These are phyloP conservation scores for Allantophomopsis lycopodina DNA, from an alignment of 2,329 filamentous ascomycete genomes.

Conservation along the genomic window DNA sequence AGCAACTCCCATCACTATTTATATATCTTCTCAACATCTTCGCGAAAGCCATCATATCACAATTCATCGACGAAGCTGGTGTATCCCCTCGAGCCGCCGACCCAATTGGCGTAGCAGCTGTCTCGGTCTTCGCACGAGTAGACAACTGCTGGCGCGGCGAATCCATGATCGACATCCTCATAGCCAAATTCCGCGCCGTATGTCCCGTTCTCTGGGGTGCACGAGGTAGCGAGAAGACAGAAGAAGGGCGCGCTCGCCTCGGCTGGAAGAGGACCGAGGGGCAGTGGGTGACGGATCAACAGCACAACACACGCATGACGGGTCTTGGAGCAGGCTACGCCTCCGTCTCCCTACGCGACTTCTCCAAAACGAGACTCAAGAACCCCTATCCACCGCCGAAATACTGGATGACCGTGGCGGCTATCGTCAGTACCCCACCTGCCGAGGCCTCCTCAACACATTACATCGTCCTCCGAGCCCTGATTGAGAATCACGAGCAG, in stretches of 20 bases:
- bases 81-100: slow-evolving; percentile 55
- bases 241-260: slow-evolving; percentile 49
- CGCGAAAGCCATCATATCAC: slow-evolving; percentile 57
- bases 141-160: slow-evolving; percentile 53
- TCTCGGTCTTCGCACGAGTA: slow-evolving; percentile 58
- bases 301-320: slow-evolving; percentile 72
- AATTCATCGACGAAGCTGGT: slow-evolving; percentile 54
- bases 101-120: slow-evolving; percentile 64
- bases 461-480: slow-evolving; percentile 52
- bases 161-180: slow-evolving; percentile 68
- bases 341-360: slow-evolving; percentile 70
- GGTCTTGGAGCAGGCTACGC: slow-evolving; percentile 78
- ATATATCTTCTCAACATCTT: slow-evolving; percentile 69
- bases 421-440: slow-evolving; percentile 62
- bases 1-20: slow-evolving; percentile 47
- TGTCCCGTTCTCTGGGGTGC: slow-evolving; percentile 83
- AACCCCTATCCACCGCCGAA: slow-evolving; percentile 68
- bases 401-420: slow-evolving; percentile 71
- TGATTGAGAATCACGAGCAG: slow-evolving; percentile 60
- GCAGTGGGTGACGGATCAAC: slow-evolving; percentile 49
- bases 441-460: slow-evolving; percentile 60
- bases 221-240: slow-evolving; percentile 60
- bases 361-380: slow-evolving; percentile 47
- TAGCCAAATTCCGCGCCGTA: slow-evolving; percentile 69
- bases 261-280: slow-evolving; percentile 51